Conservation (phyloP, 306 rosid species). For the Cucurbita pepo region DNA sequence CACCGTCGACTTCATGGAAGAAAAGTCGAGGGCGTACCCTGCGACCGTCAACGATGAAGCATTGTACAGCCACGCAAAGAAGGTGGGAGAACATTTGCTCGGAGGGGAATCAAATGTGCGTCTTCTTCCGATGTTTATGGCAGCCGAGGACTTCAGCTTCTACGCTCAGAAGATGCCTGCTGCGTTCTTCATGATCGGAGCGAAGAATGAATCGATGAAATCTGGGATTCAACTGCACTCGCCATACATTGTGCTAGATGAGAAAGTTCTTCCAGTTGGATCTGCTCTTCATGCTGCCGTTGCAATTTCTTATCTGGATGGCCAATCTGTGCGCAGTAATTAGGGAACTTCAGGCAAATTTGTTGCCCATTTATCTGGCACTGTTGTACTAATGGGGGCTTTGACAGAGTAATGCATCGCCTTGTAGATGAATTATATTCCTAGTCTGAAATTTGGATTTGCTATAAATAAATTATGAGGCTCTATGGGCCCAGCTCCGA, state of each 20-base stretch:
- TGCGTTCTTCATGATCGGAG: slow-evolving; percentile 23
- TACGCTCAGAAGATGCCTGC: slow-evolving; percentile 24
- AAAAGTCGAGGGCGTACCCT: slow-evolving; percentile 17
- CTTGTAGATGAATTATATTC: no score
- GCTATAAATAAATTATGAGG: no score
- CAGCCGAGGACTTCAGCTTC: slow-evolving; percentile 42
- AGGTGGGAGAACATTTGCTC: slow-evolving; percentile 26
- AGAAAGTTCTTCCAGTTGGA: slow-evolving; percentile 34
- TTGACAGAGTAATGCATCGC: no score
- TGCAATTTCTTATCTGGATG: slow-evolving; percentile 31
- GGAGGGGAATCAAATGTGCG: slow-evolving; percentile 33
- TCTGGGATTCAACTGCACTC: slow-evolving; percentile 20
- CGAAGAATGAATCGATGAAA: slow-evolving; percentile 16
- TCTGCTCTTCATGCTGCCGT: slow-evolving; percentile 38
- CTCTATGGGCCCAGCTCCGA: no score
- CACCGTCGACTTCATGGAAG: slow-evolving; percentile 33
- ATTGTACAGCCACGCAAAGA: slow-evolving; percentile 25
- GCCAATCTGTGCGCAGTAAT: background rate
- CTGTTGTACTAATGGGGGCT: no score
- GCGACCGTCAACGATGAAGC: slow-evolving; percentile 22
- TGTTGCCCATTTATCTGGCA: background rate
- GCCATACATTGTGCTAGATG: slow-evolving; percentile 25
- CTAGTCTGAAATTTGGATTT: no score
- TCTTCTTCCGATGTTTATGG: slow-evolving; percentile 16
- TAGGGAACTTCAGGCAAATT: background rate